Evolutionary conservation across 202 grass and related monocot genomes (phyloP).

Genomic region (Brachypodium distachyon): DNA sequence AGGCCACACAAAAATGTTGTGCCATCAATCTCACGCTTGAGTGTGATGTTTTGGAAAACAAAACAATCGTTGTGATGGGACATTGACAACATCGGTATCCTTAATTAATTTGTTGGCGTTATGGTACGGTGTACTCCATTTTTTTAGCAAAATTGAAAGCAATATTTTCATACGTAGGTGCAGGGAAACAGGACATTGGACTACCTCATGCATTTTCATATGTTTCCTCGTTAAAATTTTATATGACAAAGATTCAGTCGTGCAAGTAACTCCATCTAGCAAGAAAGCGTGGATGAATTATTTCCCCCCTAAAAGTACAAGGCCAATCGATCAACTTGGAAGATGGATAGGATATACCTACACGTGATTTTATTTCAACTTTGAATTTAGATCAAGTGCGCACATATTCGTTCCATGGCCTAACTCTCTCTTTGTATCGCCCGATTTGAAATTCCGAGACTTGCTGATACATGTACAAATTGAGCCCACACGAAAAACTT

Average conservation of each 20-base stretch:
- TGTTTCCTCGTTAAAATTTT: neutral
- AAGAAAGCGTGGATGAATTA: neutral
- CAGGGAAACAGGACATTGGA: neutral
- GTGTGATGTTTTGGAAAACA: neutral
- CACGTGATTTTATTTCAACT: too few species aligned
- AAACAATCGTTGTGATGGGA: conserved; percentile 1
- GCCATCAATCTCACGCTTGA: neutral
- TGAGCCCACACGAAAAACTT: too few species aligned
- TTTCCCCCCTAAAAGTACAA: too few species aligned
- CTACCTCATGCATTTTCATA: too few species aligned
- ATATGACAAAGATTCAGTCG: neutral
- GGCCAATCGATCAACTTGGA: too few species aligned
- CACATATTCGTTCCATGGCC: neutral
- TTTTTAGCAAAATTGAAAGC: too few species aligned
- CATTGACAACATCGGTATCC: conserved; percentile 1
- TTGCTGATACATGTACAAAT: too few species aligned
- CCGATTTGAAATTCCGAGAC: too few species aligned
- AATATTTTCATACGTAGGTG: neutral
- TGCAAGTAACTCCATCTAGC: conserved; percentile 19
- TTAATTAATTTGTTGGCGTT: neutral
- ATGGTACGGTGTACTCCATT: too few species aligned
- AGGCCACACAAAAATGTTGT: neutral
- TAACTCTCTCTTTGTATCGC: neutral
- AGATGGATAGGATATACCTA: too few species aligned
- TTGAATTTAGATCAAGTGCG: too few species aligned